These are phyloP conservation scores for Lycium barbarum DNA, from an alignment of 257 asterid genomes.

Conservation along the genomic window DNA sequence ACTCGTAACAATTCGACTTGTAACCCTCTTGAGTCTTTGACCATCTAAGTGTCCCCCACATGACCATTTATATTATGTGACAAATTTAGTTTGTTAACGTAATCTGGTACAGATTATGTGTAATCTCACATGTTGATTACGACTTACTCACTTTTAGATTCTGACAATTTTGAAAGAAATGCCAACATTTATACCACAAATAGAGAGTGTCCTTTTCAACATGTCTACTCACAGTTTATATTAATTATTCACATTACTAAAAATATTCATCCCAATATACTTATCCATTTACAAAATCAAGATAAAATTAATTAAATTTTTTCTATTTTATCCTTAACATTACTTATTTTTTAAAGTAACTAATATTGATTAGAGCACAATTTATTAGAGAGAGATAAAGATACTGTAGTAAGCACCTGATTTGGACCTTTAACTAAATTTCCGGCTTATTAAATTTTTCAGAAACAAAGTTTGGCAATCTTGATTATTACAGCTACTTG, in stretches of 20 bases:
- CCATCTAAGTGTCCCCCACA: not conserved
- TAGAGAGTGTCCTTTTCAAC: not conserved
- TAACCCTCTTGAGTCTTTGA: too few species aligned
- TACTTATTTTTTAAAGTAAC: too few species aligned
- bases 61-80: slow-evolving; percentile 9
- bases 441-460: not conserved
- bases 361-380: too few species aligned
- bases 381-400: too few species aligned
- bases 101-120: not conserved
- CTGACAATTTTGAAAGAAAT: not conserved
- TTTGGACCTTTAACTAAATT: not conserved
- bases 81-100: not conserved
- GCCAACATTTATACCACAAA: not conserved
- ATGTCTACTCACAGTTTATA: not conserved
- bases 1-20: too few species aligned
- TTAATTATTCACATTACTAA: too few species aligned
- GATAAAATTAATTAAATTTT: too few species aligned
- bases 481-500: not conserved
- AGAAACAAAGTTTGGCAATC: not conserved
- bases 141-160: not conserved
- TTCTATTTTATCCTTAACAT: too few species aligned
- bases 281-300: too few species aligned
- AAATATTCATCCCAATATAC: too few species aligned
- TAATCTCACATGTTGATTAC: not conserved
- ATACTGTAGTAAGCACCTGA: not conserved